Percentiles rank a stretch among this genome's conserved stretches.
phyloP scores from a whole-genome alignment of 2,329 filamentous ascomycete species.

The Penicillium sp. region DNA sequence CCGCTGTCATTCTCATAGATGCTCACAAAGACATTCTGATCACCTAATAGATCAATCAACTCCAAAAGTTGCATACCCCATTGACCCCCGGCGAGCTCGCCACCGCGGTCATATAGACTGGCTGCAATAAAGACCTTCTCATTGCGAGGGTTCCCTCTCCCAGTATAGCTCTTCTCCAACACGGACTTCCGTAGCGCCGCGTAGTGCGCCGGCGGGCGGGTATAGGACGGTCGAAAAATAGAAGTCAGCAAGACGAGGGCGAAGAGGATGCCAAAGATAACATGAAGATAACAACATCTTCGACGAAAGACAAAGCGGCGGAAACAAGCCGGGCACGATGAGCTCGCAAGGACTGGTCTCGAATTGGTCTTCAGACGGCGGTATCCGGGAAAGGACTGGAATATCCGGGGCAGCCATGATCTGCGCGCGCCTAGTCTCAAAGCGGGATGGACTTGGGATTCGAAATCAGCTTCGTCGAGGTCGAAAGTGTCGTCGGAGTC shows the following conservation, averaged over 20 bases:
- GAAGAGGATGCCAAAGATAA: slow-evolving; percentile 27
- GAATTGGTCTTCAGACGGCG: slow-evolving; percentile 27
- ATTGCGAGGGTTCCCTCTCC: slow-evolving; percentile 50
- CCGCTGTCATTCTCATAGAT: slow-evolving; percentile 70
- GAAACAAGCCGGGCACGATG: slow-evolving; percentile 23
- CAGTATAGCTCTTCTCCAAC: slow-evolving; percentile 27
- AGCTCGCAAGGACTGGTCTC: slow-evolving; percentile 22
- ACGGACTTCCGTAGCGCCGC: slow-evolving; percentile 32
- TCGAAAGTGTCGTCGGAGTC: slow-evolving; percentile 41
- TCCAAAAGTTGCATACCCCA: slow-evolving; percentile 61
- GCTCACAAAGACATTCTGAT: slow-evolving; percentile 64
- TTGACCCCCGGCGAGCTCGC: slow-evolving; percentile 56
- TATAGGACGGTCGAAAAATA: slow-evolving; percentile 55
- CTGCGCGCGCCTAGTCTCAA: slow-evolving; percentile 22
- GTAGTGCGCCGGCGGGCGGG: slow-evolving; percentile 52
- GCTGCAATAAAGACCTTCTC: slow-evolving; percentile 72
- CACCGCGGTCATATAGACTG: slow-evolving; percentile 62
- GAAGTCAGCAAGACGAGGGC: slow-evolving; percentile 41
- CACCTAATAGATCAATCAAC: slow-evolving; percentile 62
- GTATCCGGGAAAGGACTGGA: slow-evolving; percentile 30
- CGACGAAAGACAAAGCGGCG: slow-evolving; percentile 31
- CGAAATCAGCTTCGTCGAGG: slow-evolving; percentile 42
- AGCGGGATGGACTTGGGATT: slow-evolving; percentile 33
- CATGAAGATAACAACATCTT: slow-evolving; percentile 29
- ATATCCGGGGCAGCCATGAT: slow-evolving; percentile 29